These are phyloP conservation scores for Beauveria medogensis DNA, from an alignment of 2,329 filamentous ascomycete species.

Conservation along the genomic window DNA sequence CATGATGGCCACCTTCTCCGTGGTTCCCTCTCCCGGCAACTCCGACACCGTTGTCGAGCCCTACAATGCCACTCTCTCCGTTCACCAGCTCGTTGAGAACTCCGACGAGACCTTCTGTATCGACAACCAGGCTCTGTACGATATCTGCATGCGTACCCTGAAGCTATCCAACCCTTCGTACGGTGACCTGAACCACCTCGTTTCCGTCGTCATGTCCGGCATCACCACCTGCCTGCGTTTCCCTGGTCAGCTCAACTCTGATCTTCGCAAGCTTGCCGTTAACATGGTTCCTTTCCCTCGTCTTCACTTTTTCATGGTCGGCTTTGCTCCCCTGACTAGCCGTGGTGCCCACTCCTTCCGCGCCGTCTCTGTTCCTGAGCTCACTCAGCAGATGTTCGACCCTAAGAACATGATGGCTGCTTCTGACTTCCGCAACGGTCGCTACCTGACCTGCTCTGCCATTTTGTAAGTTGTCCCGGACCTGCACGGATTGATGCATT, in stretches of 20 bases:
- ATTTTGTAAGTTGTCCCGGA: constrained; percentile 67
- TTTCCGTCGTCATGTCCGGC: constrained; percentile 99
- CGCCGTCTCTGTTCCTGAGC: constrained; percentile 91
- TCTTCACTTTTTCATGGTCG: constrained; percentile 99
- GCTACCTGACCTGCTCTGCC: constrained; percentile 98
- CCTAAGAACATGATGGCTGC: constrained; percentile 99
- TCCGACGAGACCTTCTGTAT: constrained; percentile 99
- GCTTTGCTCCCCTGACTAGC: constrained; percentile 96
- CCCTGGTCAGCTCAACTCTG: constrained; percentile 99
- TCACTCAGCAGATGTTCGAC: constrained; percentile 99
- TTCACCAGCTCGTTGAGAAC: constrained; percentile 99
- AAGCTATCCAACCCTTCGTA: constrained; percentile 99
- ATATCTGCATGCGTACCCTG: constrained; percentile 99
- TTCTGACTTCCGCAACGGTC: constrained; percentile 98
- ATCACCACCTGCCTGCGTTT: constrained; percentile 98
- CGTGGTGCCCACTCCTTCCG: constrained; percentile 83
- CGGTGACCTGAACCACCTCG: constrained; percentile 98
- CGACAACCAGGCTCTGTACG: constrained; percentile 99
- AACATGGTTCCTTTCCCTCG: constrained; percentile 99
- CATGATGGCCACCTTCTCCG: constrained; percentile 99
- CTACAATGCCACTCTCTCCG: constrained; percentile 98
- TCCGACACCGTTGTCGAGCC: constrained; percentile 99
- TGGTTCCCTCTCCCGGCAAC: constrained; percentile 97
- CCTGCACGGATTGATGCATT: constrained; percentile 6
- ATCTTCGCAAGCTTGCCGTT: constrained; percentile 97